Percentiles rank a stretch among this genome's conserved stretches.
These are phyloP conservation scores for Leccinellum albellum DNA, from an alignment of 768 basidiomycete species.

Conservation along the genomic window DNA sequence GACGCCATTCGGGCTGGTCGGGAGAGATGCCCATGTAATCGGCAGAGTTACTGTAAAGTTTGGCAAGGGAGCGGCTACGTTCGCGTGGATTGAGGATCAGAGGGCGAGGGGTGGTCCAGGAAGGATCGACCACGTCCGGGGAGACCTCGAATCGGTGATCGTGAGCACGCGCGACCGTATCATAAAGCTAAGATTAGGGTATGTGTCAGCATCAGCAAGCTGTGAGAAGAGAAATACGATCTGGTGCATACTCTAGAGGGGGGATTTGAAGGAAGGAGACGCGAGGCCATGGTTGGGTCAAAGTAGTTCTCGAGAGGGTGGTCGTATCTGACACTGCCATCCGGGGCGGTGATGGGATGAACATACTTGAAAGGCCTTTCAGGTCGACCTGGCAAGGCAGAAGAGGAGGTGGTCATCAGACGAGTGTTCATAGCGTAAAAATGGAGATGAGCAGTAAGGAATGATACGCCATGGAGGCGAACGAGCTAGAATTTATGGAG, in stretches of 20 bases:
- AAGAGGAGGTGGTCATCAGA: slow-evolving; percentile 3
- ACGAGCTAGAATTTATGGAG: slow-evolving; percentile 14
- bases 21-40: slow-evolving; percentile 26
- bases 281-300: slow-evolving; percentile 17
- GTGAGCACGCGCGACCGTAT: slow-evolving; percentile 26
- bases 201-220: background rate
- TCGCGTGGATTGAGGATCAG: slow-evolving; percentile 12
- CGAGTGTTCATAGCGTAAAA: slow-evolving; percentile 9
- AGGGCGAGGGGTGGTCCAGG: slow-evolving; percentile 9
- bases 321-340: slow-evolving; percentile 22
- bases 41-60: slow-evolving; percentile 11
- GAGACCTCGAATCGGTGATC: slow-evolving; percentile 19
- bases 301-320: slow-evolving; percentile 24
- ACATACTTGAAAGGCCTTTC: slow-evolving; percentile 14
- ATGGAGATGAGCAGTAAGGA: slow-evolving; percentile 5
- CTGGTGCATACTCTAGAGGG: slow-evolving; percentile 15
- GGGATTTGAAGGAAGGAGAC: slow-evolving; percentile 11
- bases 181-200: slow-evolving; percentile 24
- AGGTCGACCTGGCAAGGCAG: slow-evolving; percentile 12
- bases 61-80: slow-evolving; percentile 13
- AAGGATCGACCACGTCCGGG: slow-evolving; percentile 10
- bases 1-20: slow-evolving; percentile 20
- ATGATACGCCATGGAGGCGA: background rate
- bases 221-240: background rate
- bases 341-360: background rate